Evolutionary conservation across 495 filamentous ascomycete species (phyloP), one percentile per base, ranked within the genome.

Genomic region (Lepraria neglecta): DNA sequence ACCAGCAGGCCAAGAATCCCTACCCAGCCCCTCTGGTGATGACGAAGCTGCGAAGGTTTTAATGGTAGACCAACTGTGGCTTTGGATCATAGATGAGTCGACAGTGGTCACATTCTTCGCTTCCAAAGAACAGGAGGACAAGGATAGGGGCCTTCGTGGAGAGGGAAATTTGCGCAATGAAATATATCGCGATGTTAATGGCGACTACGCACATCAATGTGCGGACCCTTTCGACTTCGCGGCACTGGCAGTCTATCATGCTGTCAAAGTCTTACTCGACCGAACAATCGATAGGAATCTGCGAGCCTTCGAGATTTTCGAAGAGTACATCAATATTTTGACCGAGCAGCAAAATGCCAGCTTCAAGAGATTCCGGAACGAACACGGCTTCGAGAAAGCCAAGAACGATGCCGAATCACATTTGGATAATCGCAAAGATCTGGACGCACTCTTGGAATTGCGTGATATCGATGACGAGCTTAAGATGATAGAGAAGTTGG

Each of bases 41-140:
- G 76, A 86, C 42, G 81, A 81, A 15, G 30, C 30, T 21, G 38
- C 65, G 0, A 84, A 85, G 64, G 78, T 86, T n/a, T 71, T 87
- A 17, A 87, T 87, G 84, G 83, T 88, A 11, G 84, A 87, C 62
- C 83, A 87, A 61, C 74, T 88, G 7, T 87, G 85, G 85, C 69
- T 87, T 1, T 88, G 83, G 82, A 80, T 84, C 17, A 76, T 86
- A 4, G 78, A 86, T 53, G 56, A 52, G 2, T 57, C 60, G 33
- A 68, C 60, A 3, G 59, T 66, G 10, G 46, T 67, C 27, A 68
- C 67, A 17, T 67, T 67, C 28, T 64, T 64, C 17, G 42, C 67
- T 51, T 56, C 60, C 7, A 61, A 66, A 24, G 66, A 68, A 42
- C 30, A 63, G 42, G 65, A 68, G 9, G 63, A 68, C 11, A 50